Evolutionary conservation across 2,329 filamentous ascomycete genomes (phyloP), one percentile per base, ranked within the genome.

Genomic region (Microdochium trichocladiopsis): DNA sequence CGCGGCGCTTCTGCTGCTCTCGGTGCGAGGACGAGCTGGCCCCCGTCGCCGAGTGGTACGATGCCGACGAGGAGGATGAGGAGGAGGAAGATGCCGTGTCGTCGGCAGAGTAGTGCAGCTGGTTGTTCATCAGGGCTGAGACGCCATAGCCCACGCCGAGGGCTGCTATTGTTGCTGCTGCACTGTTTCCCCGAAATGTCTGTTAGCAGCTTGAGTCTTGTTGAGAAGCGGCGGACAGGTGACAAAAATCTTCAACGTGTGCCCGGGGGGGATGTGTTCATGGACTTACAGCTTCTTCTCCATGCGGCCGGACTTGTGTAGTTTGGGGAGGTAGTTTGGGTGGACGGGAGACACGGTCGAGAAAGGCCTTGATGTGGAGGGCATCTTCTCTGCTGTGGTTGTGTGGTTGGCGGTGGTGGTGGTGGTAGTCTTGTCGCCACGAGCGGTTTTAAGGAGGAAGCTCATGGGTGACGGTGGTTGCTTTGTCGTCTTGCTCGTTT

Each of bases 131-230:
- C n/a, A 45, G 18, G 41, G 41, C 21, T 16, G 41, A 45, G 41
- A 45, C 12, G 41, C n/a, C 21, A 18, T 24, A 47, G 47, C 66
- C 66, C 49, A 68, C 65, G 48, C 65, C 64, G 49, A 64, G 59
- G 3, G 65, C 62, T 41, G 63, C 65, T 33, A 63, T 58, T 25
- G 62, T 61, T 21, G 65, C 64, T 1, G 64, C 66, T 12, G 58
- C 63, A 53, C 64, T 67, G 50, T 50, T 50, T n/a, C 9, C 8
- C 6, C 6, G 37, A 14, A 48, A 9, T 6, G 25, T 22, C 8
- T n/a, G n/a, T n/a, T n/a, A n/a, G n/a, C n/a, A n/a, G n/a, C n/a
- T n/a, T n/a, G n/a, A n/a, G n/a, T n/a, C n/a, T n/a, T n/a, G n/a
- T n/a, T n/a, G n/a, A n/a, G n/a, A n/a, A n/a, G n/a, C n/a, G n/a